Evolutionary conservation across 1,284 basidiomycete genomes (phyloP), one percentile per base, ranked within the genome.

Genomic region (Leccinum ponderosum): DNA sequence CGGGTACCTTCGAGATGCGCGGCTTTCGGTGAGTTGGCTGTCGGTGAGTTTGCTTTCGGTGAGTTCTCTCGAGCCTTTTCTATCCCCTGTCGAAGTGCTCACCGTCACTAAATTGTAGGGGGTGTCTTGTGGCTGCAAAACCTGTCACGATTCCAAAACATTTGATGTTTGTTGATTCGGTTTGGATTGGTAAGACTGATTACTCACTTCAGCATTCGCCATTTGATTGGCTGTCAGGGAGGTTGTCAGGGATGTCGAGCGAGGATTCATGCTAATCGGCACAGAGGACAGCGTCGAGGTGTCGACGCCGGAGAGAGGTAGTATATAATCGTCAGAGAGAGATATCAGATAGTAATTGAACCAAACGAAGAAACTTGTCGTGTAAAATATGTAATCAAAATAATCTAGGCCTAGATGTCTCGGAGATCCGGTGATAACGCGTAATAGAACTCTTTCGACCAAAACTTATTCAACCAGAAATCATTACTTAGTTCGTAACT

Each of bases 401-500:
- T 8, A 6, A 52, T 31, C 51, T 22, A 27, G 7, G 11, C 29
- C 29, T 29, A 29, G 29, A 8, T 29, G 29, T 29, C 29, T 29
- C 29, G 3, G 15, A 37, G 27, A 31, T 25, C 22, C 25, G 12
- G 47, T 48, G 47, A 48, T 48, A 52, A 52, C 6, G 25, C 27
- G 3, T 59, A 57, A 29, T 59, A 59, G 9, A 51, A 57, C 6
- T 59, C 55, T 15, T 57, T 57, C 6, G 17, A 39, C 55, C 58
- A 59, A 6, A 50, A 59, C 17, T 57, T 59, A 12, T 59, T 59
- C 9, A 59, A 11, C 58, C 58, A 59, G 6, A 59, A 59, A 2
- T 57, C 33, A 7, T 33, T 20, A 6, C 58, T 57, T 11, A 51
- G 17, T 9, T 59, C 29, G 2, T 52, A 33, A 8, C 58, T 58